Base-by-base conservation (phyloP, 495 filamentous ascomycete genomes). In the Penicillium argentinense region DNA sequence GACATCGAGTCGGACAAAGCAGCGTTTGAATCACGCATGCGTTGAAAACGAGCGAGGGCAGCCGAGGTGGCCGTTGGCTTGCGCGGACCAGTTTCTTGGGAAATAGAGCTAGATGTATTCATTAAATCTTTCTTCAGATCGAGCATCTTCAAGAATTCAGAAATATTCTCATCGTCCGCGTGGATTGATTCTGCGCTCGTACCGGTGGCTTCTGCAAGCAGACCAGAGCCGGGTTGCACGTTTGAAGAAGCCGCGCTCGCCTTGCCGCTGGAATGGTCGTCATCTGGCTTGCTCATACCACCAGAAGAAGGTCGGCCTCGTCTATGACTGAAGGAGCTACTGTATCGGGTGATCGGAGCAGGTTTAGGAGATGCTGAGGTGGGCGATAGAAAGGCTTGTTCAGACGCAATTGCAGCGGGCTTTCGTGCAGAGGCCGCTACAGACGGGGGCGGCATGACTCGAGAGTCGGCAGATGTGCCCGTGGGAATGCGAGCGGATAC, bases 251-350 rank as follows among this genome's bases (percentile, higher is more conserved):
- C 77, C 24, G 88, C 75, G 56, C 90, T 96, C 18, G 85, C 88
- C 62, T 86, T 91, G 36, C 92, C 93, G 62, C 89, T 95, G 52
- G 89, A 95, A 52, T 86, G 84, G 51, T 95, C 91, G 56, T 97
- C 92, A 43, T 95, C 92, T 0, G 77, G 77, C 56, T 79, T 84
- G 58, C 79, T 87, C 21, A 76, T 71, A 12, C 83, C 83, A 18
- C 85, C 85, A 45, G 85, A 86, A 17, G 89, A 91, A 11, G 83
- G 81, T 27, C 89, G 79, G 9, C 76, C 83, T 33, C 88, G 80
- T 13, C 93, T 83, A 64, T 96, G 86, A 49, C 85, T 88, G 60
- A 97, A 98, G 47, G 91, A 91, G 58, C 89, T 95, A 52, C 83
- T 84, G 54, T 87, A 91, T 36, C 81, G 74, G 30, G 75, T 74